A percentile compares a stretch with the other conserved stretches of the same genome.
Evolutionary conservation across 306 rosid genomes (phyloP).

Genomic region (Gastrolobium villosum): DNA sequence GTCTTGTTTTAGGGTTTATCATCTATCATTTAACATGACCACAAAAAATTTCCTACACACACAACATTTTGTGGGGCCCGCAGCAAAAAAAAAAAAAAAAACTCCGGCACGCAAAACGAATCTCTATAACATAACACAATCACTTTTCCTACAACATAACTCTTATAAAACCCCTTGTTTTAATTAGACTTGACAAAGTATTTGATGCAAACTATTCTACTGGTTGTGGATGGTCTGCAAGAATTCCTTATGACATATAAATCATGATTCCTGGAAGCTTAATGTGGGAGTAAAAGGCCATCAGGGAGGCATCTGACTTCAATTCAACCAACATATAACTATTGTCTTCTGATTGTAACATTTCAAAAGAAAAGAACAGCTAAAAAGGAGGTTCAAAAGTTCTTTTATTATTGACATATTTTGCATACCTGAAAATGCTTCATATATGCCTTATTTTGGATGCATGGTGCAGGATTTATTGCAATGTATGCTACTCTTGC

Average conservation of each 20-base stretch:
- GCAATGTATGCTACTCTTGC: conserved; percentile 98
- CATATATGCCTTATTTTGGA: conserved; percentile 25
- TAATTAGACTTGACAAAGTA: conserved; percentile 10
- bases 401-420: background rate
- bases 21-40: too few relatives aligned
- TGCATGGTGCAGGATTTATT: conserved; percentile 77
- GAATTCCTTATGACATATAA: conserved; percentile 20
- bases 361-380: background rate
- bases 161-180: too few relatives aligned
- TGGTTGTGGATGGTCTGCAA: background rate
- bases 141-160: too few relatives aligned
- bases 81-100: too few relatives aligned
- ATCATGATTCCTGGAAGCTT: conserved; percentile 7
- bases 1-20: too few relatives aligned
- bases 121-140: too few relatives aligned
- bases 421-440: conserved; percentile 24
- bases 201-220: conserved; percentile 28
- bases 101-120: too few relatives aligned
- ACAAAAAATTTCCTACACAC: too few relatives aligned
- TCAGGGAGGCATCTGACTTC: conserved; percentile 1
- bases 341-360: background rate
- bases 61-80: too few relatives aligned
- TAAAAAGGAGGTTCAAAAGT: conserved; percentile 9
- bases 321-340: background rate
- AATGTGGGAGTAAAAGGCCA: conserved; percentile 27